phyloP scores from a whole-genome alignment of 768 basidiomycete genomes.

The Lyophyllum semitale region DNA sequence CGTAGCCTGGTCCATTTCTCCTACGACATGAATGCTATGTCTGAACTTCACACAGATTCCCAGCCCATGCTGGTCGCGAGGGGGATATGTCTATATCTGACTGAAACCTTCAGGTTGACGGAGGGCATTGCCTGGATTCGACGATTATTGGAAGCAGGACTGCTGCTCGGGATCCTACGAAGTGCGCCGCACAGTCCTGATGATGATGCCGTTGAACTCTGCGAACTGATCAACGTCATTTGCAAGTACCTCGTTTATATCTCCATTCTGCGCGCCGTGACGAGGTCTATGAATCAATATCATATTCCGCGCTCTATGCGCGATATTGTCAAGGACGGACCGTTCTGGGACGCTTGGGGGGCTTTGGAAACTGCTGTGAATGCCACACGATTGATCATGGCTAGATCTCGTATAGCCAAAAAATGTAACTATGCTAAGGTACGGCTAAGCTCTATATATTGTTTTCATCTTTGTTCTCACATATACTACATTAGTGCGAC shows the following conservation, averaged over 20 bases:
- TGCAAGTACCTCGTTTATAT: neutral
- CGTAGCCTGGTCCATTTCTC: neutral
- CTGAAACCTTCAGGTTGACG: neutral
- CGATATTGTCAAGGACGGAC: neutral
- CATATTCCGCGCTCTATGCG: neutral
- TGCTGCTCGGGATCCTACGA: neutral
- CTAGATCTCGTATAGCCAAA: neutral
- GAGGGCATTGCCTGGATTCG: neutral
- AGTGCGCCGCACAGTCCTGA: neutral
- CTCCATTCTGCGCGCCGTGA: neutral
- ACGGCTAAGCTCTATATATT: neutral
- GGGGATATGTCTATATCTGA: neutral
- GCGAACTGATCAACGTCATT: neutral
- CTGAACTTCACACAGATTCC: neutral
- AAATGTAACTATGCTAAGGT: neutral
- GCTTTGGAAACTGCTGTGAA: neutral
- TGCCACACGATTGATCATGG: neutral
- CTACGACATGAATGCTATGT: neutral
- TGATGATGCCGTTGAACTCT: neutral
- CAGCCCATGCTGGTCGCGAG: neutral
- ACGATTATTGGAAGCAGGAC: neutral
- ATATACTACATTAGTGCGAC: neutral
- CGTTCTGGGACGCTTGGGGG: neutral
- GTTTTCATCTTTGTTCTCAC: neutral
- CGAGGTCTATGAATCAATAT: neutral